phyloP scores from a whole-genome alignment of 1,139 yeast genomes.

The Arxiozyma slooffiae region DNA sequence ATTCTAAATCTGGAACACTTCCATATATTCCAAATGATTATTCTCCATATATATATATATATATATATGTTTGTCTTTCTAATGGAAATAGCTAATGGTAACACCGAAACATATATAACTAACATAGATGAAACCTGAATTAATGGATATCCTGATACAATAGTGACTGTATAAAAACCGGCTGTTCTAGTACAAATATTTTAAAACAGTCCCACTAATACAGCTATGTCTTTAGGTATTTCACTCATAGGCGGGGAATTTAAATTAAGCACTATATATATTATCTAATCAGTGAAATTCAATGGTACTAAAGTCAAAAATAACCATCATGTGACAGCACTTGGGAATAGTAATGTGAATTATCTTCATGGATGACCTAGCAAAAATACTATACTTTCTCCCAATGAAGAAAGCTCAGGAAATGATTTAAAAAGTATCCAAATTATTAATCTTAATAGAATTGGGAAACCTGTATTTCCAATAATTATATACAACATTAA shows the following conservation, averaged over 20 bases:
- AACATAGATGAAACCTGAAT: slow-evolving; percentile 85
- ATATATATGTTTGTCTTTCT: slow-evolving; percentile 94
- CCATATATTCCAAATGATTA: slow-evolving; percentile 75
- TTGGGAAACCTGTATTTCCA: slow-evolving; percentile 92
- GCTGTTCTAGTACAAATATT: slow-evolving; percentile 90
- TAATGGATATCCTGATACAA: slow-evolving; percentile 70
- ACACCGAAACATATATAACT: slow-evolving; percentile 95
- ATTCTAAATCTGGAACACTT: slow-evolving; percentile 5
- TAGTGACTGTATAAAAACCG: slow-evolving; percentile 65
- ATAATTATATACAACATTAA: slow-evolving; percentile 61
- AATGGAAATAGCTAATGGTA: slow-evolving; percentile 90
- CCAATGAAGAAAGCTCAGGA: slow-evolving; percentile 49
- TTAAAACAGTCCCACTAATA: slow-evolving; percentile 75
- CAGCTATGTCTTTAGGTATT: slow-evolving; percentile 54
- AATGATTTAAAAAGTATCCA: slow-evolving; percentile 67
- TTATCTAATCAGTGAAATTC: slow-evolving; percentile 65
- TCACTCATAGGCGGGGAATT: slow-evolving; percentile 38
- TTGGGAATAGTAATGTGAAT: slow-evolving; percentile 81
- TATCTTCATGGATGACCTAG: slow-evolving; percentile 95
- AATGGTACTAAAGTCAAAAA: slow-evolving; percentile 61
- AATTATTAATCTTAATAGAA: slow-evolving; percentile 62
- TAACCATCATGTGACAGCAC: slow-evolving; percentile 92
- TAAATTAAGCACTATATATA: slow-evolving; percentile 70
- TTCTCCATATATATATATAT: slow-evolving; percentile 93
- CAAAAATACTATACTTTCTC: slow-evolving; percentile 73